A percentile compares a stretch with the other conserved stretches of the same genome.
Evolutionary conservation across 202 grass and related monocot species (phyloP).

Genomic region (Digitaria exilis): DNA sequence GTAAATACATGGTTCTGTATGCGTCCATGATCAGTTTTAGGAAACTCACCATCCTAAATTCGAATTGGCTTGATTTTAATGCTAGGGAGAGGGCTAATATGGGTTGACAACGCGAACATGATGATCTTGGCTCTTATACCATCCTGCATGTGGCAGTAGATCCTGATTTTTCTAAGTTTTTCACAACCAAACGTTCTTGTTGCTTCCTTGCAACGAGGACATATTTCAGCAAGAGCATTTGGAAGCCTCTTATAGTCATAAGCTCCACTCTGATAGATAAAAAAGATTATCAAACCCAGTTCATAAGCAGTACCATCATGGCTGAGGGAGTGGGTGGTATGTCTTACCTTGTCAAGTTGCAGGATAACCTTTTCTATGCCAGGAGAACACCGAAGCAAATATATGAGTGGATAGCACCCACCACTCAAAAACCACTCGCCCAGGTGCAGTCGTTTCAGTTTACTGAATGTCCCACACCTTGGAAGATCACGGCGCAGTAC

Average conservation of each 20-base stretch:
- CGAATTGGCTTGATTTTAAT: slow-evolving; percentile 1
- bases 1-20: background rate
- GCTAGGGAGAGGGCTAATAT: background rate
- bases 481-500: slow-evolving; percentile 19
- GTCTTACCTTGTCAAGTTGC: slow-evolving; percentile 14
- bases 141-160: background rate
- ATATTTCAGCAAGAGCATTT: background rate
- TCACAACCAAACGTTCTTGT: background rate
- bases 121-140: slow-evolving; percentile 3
- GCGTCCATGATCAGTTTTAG: background rate
- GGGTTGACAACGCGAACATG: background rate
- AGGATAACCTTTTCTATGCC: slow-evolving; percentile 13
- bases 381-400: slow-evolving; percentile 24
- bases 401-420: slow-evolving; percentile 18
- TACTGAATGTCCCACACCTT: slow-evolving; percentile 10
- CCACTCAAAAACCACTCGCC: slow-evolving; percentile 17
- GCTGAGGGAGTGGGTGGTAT: background rate
- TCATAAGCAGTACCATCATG: background rate
- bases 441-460: slow-evolving; percentile 10
- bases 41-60: background rate
- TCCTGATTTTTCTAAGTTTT: slow-evolving; percentile 23
- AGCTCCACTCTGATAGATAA: slow-evolving; percentile 11
- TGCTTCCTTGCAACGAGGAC: background rate
- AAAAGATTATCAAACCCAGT: background rate
- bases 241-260: slow-evolving; percentile 3